Evolutionary conservation across 768 basidiomycete genomes (phyloP), one percentile per base, ranked within the genome.

Genomic region (Flagelloscypha sp.): DNA sequence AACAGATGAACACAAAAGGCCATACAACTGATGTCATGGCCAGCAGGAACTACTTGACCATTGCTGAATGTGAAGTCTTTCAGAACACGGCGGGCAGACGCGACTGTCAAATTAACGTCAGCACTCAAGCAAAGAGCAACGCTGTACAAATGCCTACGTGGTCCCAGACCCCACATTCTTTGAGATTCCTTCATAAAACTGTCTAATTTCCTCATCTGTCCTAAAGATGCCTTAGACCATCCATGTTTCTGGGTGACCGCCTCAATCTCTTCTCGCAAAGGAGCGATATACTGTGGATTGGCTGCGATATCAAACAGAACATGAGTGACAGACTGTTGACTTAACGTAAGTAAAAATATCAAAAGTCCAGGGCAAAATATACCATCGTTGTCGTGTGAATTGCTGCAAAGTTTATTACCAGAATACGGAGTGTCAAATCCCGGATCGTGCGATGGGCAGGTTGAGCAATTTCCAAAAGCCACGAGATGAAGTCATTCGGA

Each of bases 171-270:
- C 20, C 46, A 46, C 13, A 61, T 18, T 7, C 66, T 46, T 44
- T 58, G 54, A 9, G 55, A 49, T 47, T 72, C 69, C 33, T 62
- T 64, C 29, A 70, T 17, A 47, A 70, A 67, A 43, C 68, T 70
- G 45, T 72, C 68, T 12, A 68, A 25, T 38, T 59, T 59, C 28
- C 36, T 45, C 63, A 70, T 63, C 35, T 52, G 50, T 21, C 50
- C 52, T 38, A 68, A 45, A 0, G 62, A 57, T 10, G 48, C 47
- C 45, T 70, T 72, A 3, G 57, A 56, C 65, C 67, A 70, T 18
- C 62, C 61, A 4, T 62, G 41, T 19, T 54, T 46, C 3, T 27
- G 29, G 11, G 62, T 45, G 1, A 51, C 42, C 5, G 29, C 25
- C 25, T 57, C 56, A 2, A 57, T 49, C 39, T 64, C 64, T 28